phyloP scores from a whole-genome alignment of 192 early-diverging fungal species.

The Coemansia sp. region DNA sequence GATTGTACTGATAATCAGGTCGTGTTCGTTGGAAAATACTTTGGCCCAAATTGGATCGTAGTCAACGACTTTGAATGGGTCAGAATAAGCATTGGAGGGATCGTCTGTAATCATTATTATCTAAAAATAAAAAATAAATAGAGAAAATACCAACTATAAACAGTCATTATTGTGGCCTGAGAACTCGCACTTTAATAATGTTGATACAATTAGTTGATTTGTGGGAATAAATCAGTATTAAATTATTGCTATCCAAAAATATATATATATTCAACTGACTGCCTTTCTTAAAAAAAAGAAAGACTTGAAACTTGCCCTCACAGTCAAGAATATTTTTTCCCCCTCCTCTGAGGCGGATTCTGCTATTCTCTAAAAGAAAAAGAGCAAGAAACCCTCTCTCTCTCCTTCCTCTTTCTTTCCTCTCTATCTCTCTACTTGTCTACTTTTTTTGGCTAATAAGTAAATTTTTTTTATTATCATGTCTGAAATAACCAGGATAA shows the following conservation, averaged over 20 bases:
- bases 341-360: too few relatives aligned
- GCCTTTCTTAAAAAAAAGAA: too few relatives aligned
- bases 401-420: too few relatives aligned
- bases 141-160: neutral
- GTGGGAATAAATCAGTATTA: too few relatives aligned
- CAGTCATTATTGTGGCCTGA: too few relatives aligned
- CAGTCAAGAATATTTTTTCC: neutral
- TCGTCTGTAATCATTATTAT: neutral
- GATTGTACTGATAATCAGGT: neutral
- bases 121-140: too few relatives aligned
- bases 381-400: neutral
- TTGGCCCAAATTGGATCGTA: conserved; percentile 17
- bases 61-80: conserved; percentile 12
- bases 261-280: too few relatives aligned
- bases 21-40: conserved; percentile 2
- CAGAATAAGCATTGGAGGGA: neutral
- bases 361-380: too few relatives aligned
- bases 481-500: neutral
- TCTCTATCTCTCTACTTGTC: neutral
- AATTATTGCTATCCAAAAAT: too few relatives aligned
- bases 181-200: too few relatives aligned
- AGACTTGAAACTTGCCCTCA: neutral
- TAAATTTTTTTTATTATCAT: too few relatives aligned
- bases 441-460: neutral
- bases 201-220: too few relatives aligned